Conservation (phyloP, 176 grass and related monocot species). For the Triticum turgidum region DNA sequence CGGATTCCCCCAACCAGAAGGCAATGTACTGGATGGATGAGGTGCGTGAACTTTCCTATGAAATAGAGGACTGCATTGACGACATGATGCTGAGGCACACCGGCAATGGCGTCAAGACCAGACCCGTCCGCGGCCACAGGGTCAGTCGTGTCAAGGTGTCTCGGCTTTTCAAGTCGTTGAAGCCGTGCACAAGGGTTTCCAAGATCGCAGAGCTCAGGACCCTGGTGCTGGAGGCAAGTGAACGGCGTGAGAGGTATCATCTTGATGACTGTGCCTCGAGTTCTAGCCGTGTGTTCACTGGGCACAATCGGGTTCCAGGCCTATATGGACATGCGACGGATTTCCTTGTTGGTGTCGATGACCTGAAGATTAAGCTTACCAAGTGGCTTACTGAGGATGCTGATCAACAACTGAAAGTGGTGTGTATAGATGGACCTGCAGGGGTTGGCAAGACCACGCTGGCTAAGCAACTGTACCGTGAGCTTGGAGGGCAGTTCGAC, state of each 20-base stretch:
- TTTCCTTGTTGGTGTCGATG: background rate
- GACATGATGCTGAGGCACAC: background rate
- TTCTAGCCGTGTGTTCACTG: background rate
- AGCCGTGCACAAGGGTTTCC: background rate
- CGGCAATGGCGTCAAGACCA: background rate
- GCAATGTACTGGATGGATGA: background rate
- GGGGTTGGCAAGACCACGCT: conserved; percentile 29
- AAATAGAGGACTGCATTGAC: background rate
- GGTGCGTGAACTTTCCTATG: conserved; percentile 8
- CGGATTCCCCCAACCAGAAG: background rate
- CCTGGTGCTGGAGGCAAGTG: background rate
- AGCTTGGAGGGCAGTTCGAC: background rate
- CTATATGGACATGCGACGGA: background rate
- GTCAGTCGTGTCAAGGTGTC: background rate
- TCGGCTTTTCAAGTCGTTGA: background rate
- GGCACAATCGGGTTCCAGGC: background rate
- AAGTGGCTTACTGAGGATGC: background rate
- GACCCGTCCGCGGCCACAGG: background rate
- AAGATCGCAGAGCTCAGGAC: conserved; percentile 12
- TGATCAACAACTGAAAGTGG: background rate
- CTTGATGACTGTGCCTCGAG: background rate
- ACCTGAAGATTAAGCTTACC: background rate
- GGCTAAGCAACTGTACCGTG: background rate
- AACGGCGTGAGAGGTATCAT: conserved; percentile 15
- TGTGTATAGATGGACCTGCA: background rate